A percentile compares a stretch with the other conserved stretches of the same genome.
Evolutionary conservation across 176 grass and related monocot species (phyloP).

Genomic region (Tillandsia leiboldiana): DNA sequence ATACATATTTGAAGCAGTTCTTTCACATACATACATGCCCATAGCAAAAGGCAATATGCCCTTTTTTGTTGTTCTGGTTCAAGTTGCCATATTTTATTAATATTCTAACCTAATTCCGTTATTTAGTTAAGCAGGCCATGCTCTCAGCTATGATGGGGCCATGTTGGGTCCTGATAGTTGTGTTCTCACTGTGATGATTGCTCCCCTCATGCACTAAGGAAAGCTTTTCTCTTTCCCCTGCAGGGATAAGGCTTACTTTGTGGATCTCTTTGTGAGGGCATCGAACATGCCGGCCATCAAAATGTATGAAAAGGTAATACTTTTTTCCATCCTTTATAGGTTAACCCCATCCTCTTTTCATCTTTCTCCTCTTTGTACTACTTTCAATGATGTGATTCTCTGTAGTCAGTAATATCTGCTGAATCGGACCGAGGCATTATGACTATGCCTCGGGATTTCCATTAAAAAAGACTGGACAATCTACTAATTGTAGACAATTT

Average conservation of each 20-base stretch:
- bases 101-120: too few species aligned
- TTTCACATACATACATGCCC: too few species aligned
- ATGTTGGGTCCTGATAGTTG: not conserved
- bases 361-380: not conserved
- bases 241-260: conserved; percentile 99
- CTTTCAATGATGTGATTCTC: not conserved
- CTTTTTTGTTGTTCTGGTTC: too few species aligned
- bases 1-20: too few species aligned
- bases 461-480: not conserved
- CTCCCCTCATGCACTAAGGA: conserved; percentile 4
- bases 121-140: too few species aligned
- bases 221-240: conserved; percentile 19
- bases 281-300: conserved; percentile 91
- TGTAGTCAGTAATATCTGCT: not conserved
- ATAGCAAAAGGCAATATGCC: too few species aligned
- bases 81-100: too few species aligned
- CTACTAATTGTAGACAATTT: too few species aligned
- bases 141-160: not conserved
- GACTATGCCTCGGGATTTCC: not conserved
- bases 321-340: not conserved
- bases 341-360: not conserved
- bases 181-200: not conserved
- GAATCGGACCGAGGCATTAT: not conserved
- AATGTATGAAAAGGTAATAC: conserved; percentile 96
- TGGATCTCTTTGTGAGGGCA: conserved; percentile 96